Evolutionary conservation across 768 basidiomycete genomes (phyloP), one percentile per base, ranked within the genome.

Genomic region (Boletus subparvulus): DNA sequence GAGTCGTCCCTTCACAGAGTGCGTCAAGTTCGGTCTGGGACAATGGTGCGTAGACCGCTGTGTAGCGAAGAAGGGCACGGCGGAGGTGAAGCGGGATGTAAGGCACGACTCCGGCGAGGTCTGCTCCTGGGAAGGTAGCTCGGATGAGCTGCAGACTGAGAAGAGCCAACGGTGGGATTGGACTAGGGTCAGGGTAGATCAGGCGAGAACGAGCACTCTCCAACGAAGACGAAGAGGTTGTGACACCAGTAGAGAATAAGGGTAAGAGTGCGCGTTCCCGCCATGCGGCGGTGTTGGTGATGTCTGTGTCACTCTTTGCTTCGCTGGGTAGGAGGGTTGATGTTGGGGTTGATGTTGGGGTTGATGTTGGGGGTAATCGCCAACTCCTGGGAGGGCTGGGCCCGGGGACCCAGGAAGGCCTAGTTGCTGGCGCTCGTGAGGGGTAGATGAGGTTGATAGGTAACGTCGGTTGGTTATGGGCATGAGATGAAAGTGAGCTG

Each of bases 381-480:
- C 85, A 87, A 72, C 83, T 86, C 66, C 69, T 81, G 4, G 86
- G 87, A 37, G 81, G 77, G 35, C 62, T 68, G 26, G 83, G 84
- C 13, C 82, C 82, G 6, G 83, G 75, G 44, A 72, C 19, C 61
- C 70, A 56, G 16, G 76, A 46, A 12, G 30, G 19, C 21, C 36
- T 52, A 19, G 52, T 13, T 16, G 42, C 36, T n/a, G 54, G 53
- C 5, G 43, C 17, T 14, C 43, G 59, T 6, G 68, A 53, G 3
- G 71, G 59, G 42, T 70, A 75, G 39, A 77, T 74, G 57, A 80
- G 73, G 56, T 74, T 72, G 52, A 71, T 62, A 11, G 80, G 80
- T 9, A 85, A 71, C 3, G 79, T 78, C 13, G 80, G 80, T 33
- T 74, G 66, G 63, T 77, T 79, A 59, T 77, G 67, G 44, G 61